A percentile compares a stretch with the other conserved stretches of the same genome.
These are phyloP conservation scores for Pseudevernia furfuracea DNA, from an alignment of 495 filamentous ascomycete genomes.

Conservation along the genomic window DNA sequence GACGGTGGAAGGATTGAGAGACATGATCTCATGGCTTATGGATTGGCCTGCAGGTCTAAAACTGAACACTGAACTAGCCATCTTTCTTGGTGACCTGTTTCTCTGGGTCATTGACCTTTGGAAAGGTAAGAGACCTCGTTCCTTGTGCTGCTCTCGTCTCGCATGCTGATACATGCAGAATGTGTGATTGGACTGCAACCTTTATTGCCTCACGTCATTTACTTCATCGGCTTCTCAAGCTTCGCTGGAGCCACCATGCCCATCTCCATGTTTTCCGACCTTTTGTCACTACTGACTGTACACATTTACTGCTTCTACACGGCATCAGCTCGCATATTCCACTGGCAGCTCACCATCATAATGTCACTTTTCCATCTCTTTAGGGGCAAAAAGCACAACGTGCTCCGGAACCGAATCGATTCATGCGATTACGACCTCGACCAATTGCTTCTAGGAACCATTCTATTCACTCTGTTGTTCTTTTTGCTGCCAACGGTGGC, in stretches of 20 bases:
- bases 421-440: conserved; percentile 98
- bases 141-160: background rate
- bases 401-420: conserved; percentile 93
- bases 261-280: conserved; percentile 90
- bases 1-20: conserved; percentile 81
- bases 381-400: conserved; percentile 94
- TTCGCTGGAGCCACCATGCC: conserved; percentile 97
- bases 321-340: conserved; percentile 90
- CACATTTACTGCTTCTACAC: conserved; percentile 99
- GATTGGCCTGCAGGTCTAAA: conserved; percentile 97
- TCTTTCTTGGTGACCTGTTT: conserved; percentile 89
- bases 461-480: conserved; percentile 91
- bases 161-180: conserved; percentile 37
- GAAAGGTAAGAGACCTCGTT: conserved; percentile 50
- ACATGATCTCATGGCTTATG: conserved; percentile 92
- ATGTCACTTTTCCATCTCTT: conserved; percentile 97
- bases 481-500: conserved; percentile 91
- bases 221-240: conserved; percentile 87
- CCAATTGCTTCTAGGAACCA: conserved; percentile 91
- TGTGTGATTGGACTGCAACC: conserved; percentile 71
- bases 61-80: conserved; percentile 87
- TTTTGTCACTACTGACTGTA: conserved; percentile 82
- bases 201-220: conserved; percentile 75
- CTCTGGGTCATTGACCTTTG: conserved; percentile 98
- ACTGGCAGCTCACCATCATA: conserved; percentile 96